Evolutionary conservation across 2,329 filamentous ascomycete species (phyloP).

Genomic region (Diaporthe caulivora): DNA sequence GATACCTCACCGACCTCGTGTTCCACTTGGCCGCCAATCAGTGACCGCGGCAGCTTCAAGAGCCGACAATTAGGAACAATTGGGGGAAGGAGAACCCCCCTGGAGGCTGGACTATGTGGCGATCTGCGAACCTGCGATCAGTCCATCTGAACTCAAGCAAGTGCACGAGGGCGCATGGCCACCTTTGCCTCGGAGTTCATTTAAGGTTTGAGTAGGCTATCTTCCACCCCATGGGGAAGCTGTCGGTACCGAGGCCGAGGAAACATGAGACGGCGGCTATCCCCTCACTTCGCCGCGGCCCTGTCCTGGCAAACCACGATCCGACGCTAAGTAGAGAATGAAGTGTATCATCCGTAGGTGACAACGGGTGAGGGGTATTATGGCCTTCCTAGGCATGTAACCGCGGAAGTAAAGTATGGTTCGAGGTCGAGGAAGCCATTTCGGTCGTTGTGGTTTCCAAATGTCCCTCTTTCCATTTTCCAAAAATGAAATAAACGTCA

Average conservation of each 20-base stretch:
- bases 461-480: background rate
- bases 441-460: background rate
- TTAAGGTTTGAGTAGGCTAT: constrained; percentile 18
- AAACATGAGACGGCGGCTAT: background rate
- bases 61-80: background rate
- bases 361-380: constrained; percentile 12
- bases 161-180: background rate
- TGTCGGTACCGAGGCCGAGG: background rate
- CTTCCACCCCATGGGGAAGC: constrained; percentile 1
- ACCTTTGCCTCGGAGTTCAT: background rate
- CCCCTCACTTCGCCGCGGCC: background rate
- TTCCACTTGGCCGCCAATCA: too few relatives aligned
- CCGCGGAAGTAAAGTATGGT: background rate
- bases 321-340: constrained; percentile 1
- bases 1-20: too few relatives aligned
- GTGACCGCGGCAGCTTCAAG: too few relatives aligned
- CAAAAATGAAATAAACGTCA: too few relatives aligned
- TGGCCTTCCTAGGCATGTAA: background rate
- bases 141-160: background rate
- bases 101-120: too few relatives aligned
- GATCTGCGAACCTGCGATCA: background rate
- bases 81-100: background rate
- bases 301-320: constrained; percentile 5
- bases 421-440: background rate
- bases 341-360: constrained; percentile 23